Evolutionary conservation across 73 alveolate genomes (phyloP).

Genomic region (Tetrahymena borealis): DNA sequence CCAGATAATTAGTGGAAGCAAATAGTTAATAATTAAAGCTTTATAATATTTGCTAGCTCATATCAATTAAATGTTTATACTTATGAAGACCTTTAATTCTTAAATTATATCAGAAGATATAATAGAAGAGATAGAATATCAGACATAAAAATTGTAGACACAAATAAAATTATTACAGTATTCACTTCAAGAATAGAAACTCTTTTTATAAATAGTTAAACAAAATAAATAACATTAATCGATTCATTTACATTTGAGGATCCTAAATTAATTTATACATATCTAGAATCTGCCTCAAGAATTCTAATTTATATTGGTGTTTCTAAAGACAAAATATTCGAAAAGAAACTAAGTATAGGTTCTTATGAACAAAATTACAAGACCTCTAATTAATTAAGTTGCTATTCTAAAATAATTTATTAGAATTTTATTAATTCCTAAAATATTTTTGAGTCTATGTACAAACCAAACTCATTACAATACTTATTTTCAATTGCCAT

Average conservation of each 20-base stretch:
- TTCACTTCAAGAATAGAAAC: background rate
- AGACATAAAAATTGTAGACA: background rate
- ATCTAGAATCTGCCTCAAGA: background rate
- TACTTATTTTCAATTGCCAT: background rate
- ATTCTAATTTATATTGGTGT: background rate
- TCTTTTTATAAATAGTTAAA: background rate
- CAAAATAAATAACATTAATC: background rate
- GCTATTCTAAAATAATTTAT: background rate
- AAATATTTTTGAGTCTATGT: background rate
- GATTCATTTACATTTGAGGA: background rate
- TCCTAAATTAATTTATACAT: background rate
- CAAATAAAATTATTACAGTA: background rate
- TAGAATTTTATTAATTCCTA: background rate
- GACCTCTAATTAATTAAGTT: no score
- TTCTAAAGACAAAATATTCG: background rate
- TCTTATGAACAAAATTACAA: no score
- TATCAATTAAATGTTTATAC: background rate
- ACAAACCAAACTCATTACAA: background rate
- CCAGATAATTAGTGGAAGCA: background rate
- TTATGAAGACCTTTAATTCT: background rate
- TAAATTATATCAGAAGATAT: background rate
- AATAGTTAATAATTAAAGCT: background rate
- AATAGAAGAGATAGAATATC: background rate
- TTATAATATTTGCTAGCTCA: background rate
- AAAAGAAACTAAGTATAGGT: background rate